Base-by-base conservation (phyloP, 345 rosid species). In the Camelina neglecta region DNA sequence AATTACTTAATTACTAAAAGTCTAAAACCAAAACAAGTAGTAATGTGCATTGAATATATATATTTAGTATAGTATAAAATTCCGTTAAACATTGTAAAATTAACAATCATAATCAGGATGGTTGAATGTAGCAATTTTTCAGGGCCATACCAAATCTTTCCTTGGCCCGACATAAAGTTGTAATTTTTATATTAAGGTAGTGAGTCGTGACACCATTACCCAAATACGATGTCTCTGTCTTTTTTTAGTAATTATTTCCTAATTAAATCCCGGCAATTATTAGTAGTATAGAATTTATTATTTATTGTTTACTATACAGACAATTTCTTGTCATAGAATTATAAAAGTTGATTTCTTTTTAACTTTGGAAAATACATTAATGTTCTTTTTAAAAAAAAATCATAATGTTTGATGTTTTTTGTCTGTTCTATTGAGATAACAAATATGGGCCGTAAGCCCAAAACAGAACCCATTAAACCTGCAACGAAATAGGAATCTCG, bases 61-160 rank as follows among this genome's bases (percentile, higher is more conserved):
- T 49, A 53, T 26, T 26, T 26, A 26, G 29, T 26, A 26, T 24
- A 53, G 9, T 56, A 60, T 36, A 42, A 60, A 71, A 41, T 6
- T 35, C 59, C 39, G 11, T 36, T 36, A 38, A 6, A 60, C 21
- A 35, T 21, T 20, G 2, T 45, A 23, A 24, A 26, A 35, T 35
- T 35, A 35, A 64, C 39, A 55, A 33, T 55, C 65, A 50, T 36
- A 29, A 47, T 58, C 11, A 65, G 11, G 38, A 74, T 36, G 50
- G 51, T 49, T 39, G 44, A 66, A 74, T 59, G 44, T 48, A 74
- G 60, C 72, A 74, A 74, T 66, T 74, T 36, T 66, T 59, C 41
- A 48, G 67, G 72, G 72, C 53, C 78, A 74, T 59, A 38, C 44
- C 72, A 66, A 48, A 74, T 74, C 15, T 66, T 66, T 55, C 31